Evolutionary conservation across 1,284 basidiomycete genomes (phyloP).

Genomic region (Macrocybe sp.): DNA sequence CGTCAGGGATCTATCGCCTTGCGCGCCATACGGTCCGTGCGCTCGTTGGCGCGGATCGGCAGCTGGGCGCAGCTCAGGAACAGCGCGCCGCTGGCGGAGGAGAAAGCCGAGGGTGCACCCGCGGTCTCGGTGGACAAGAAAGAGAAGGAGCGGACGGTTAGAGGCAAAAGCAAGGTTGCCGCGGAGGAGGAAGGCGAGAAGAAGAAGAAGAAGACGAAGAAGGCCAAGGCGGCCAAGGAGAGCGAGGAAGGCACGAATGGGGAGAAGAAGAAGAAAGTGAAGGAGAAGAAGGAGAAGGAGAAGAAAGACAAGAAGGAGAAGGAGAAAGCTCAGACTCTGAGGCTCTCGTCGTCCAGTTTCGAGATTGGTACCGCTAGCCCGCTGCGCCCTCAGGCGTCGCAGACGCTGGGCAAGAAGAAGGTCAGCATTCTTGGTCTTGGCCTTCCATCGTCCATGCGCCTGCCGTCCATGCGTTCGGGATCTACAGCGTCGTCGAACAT

Average conservation of each 20-base stretch:
- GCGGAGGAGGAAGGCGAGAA: slow-evolving; percentile 29
- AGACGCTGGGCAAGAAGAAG: slow-evolving; percentile 49
- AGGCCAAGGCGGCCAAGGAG: slow-evolving; percentile 14
- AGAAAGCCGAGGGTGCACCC: slow-evolving; percentile 21
- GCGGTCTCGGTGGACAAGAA: slow-evolving; percentile 23
- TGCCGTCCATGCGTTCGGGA: slow-evolving; percentile 41
- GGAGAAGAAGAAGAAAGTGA: slow-evolving; percentile 24
- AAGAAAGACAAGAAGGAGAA: slow-evolving; percentile 27
- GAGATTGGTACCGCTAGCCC: slow-evolving; percentile 51
- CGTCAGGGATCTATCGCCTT: slow-evolving; percentile 63
- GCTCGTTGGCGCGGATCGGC: slow-evolving; percentile 64
- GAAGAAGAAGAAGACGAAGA: slow-evolving; percentile 26
- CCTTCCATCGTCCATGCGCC: slow-evolving; percentile 39
- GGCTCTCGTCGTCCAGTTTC: slow-evolving; percentile 55
- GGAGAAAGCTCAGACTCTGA: slow-evolving; percentile 30
- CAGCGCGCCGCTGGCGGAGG: slow-evolving; percentile 22
- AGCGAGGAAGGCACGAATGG: slow-evolving; percentile 5
- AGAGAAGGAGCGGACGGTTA: slow-evolving; percentile 24
- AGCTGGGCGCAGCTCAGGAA: slow-evolving; percentile 61
- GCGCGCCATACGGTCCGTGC: slow-evolving; percentile 70
- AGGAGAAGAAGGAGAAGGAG: slow-evolving; percentile 26
- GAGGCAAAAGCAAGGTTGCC: slow-evolving; percentile 27
- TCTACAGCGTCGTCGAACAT: slow-evolving; percentile 24
- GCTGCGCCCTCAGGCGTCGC: slow-evolving; percentile 14
- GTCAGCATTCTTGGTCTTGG: slow-evolving; percentile 52